These are phyloP conservation scores for Phaeosphaeriaceae sp. DNA, from an alignment of 2,329 filamentous ascomycete species.

Conservation along the genomic window DNA sequence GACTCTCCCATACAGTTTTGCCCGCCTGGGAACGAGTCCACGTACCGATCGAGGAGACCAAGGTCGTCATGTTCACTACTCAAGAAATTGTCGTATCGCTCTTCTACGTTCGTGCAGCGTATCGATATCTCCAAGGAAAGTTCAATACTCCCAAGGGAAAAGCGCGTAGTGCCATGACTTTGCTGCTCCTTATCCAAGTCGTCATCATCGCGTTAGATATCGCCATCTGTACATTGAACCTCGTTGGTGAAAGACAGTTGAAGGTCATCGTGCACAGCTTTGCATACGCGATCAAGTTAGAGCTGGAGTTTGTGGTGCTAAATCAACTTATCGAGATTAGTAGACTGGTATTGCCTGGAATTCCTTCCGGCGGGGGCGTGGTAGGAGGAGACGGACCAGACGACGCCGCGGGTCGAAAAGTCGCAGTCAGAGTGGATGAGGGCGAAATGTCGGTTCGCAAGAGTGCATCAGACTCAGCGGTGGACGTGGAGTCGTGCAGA, in stretches of 20 bases:
- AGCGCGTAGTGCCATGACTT: conserved; percentile 9
- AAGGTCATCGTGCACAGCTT: conserved; percentile 39
- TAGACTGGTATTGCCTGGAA: conserved; percentile 2
- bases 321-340: conserved; percentile 30
- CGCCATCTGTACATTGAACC: conserved; percentile 14
- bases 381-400: neutral
- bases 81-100: conserved; percentile 43
- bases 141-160: conserved; percentile 1
- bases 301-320: conserved; percentile 62
- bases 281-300: conserved; percentile 53
- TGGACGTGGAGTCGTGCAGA: neutral
- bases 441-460: neutral
- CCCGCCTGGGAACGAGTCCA: conserved; percentile 6
- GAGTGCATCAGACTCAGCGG: neutral
- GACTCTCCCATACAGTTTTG: neutral
- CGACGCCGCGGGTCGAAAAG: neutral
- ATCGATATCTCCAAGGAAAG: conserved; percentile 50
- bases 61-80: conserved; percentile 45
- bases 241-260: conserved; percentile 8
- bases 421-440: neutral
- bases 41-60: conserved; percentile 31
- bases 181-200: conserved; percentile 17
- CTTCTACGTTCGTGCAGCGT: conserved; percentile 58
- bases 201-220: conserved; percentile 16
- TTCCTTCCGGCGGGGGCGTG: neutral